A percentile compares a stretch with the other conserved stretches of the same genome.
These are phyloP conservation scores for Alternaria hordeiaustralica DNA, from an alignment of 2,329 filamentous ascomycete species.

Conservation along the genomic window DNA sequence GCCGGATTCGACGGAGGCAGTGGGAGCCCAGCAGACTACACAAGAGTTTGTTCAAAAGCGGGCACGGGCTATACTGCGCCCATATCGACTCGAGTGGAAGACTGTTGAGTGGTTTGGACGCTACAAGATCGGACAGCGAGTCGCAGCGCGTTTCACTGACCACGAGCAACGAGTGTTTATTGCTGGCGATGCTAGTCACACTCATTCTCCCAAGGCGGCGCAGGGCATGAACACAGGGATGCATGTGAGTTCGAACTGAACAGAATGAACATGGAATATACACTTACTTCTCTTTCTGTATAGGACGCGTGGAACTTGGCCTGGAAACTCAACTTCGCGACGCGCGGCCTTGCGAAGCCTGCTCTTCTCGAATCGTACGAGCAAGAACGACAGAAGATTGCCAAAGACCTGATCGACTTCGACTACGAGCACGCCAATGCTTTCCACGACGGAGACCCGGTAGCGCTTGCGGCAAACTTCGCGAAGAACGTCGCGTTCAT, in stretches of 20 bases:
- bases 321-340: conserved; percentile 54
- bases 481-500: conserved; percentile 75
- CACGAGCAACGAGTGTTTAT: conserved; percentile 54
- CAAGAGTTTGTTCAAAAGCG: conserved; percentile 75
- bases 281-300: not conserved
- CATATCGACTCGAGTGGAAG: conserved; percentile 55
- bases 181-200: conserved; percentile 57
- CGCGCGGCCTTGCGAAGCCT: conserved; percentile 48
- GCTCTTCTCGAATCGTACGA: conserved; percentile 50
- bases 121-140: conserved; percentile 58
- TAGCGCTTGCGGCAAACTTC: conserved; percentile 71
- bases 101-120: conserved; percentile 59
- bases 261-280: not conserved
- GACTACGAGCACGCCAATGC: conserved; percentile 59
- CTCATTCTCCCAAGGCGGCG: conserved; percentile 51
- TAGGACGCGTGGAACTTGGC: conserved; percentile 50
- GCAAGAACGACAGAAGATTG: conserved; percentile 52
- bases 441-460: conserved; percentile 66
- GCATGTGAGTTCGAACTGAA: conserved; percentile 31
- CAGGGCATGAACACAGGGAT: conserved; percentile 56
- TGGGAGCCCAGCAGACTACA: conserved; percentile 49
- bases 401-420: conserved; percentile 53
- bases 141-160: conserved; percentile 56
- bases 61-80: conserved; percentile 57
- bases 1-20: conserved; percentile 41